These are phyloP conservation scores for Nyssa sinensis DNA, from an alignment of 148 eudicot species.

Conservation along the genomic window DNA sequence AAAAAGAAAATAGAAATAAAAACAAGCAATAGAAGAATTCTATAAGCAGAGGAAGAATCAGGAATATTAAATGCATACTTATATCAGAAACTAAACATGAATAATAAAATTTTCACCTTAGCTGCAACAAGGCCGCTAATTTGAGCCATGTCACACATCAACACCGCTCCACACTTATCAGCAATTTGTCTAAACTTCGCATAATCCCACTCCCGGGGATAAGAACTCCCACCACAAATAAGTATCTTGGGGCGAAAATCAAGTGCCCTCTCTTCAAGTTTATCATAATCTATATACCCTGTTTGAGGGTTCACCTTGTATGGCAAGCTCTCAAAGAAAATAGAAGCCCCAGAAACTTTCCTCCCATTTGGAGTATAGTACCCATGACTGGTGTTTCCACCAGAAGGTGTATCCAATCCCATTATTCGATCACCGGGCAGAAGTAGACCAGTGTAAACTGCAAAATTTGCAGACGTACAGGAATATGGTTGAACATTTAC, in stretches of 20 bases:
- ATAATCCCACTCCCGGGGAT: conserved; percentile 95
- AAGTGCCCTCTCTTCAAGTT: conserved; percentile 81
- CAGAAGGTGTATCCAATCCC: conserved; percentile 90
- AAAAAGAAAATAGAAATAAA: too few relatives aligned
- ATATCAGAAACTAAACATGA: neutral
- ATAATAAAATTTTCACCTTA: conserved; percentile 52
- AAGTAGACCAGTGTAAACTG: conserved; percentile 79
- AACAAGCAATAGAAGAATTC: too few relatives aligned
- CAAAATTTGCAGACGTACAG: conserved; percentile 86
- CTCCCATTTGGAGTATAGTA: conserved; percentile 84
- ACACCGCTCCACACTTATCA: conserved; percentile 75
- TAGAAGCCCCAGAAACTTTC: conserved; percentile 90
- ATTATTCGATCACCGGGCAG: conserved; percentile 85
- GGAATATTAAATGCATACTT: neutral
- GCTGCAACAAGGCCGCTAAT: conserved; percentile 96
- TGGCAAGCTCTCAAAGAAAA: conserved; percentile 84
- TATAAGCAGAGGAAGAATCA: neutral
- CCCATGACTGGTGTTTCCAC: conserved; percentile 91
- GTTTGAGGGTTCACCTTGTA: conserved; percentile 76
- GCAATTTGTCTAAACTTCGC: conserved; percentile 74
- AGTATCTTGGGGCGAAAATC: conserved; percentile 94
- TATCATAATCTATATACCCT: conserved; percentile 78
- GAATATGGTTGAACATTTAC: conserved; percentile 96
- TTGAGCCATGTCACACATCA: conserved; percentile 99
- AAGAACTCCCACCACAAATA: conserved; percentile 93